A percentile compares a stretch with the other conserved stretches of the same genome.
Conservation (phyloP, 23 red algal species). For the Gracilariopsis chorda region DNA sequence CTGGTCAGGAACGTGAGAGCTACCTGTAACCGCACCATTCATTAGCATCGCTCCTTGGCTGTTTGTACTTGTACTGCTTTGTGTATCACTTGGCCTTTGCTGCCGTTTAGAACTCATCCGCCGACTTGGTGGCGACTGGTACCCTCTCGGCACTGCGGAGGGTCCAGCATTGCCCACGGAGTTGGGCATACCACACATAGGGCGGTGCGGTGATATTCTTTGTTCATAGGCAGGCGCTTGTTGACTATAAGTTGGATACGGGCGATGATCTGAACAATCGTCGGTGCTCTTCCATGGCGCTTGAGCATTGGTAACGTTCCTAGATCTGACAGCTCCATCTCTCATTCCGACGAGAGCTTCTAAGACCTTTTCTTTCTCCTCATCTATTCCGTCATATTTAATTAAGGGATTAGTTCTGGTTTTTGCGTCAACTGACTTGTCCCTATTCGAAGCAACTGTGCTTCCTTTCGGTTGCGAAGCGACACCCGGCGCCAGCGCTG, state of each 20-base stretch:
- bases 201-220: background rate
- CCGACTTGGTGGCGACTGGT: background rate
- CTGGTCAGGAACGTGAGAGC: background rate
- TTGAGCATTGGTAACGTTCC: background rate
- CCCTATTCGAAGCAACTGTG: background rate
- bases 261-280: background rate
- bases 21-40: background rate
- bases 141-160: background rate
- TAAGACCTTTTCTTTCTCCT: conserved; percentile 41
- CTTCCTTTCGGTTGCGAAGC: background rate
- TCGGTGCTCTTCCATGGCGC: background rate
- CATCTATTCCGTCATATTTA: background rate
- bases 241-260: background rate
- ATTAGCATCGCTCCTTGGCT: conserved; percentile 7
- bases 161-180: too few species aligned
- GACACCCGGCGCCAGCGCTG: background rate
- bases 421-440: background rate
- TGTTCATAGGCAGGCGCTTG: background rate
- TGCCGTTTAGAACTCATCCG: background rate
- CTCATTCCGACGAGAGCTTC: conserved; percentile 33
- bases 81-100: background rate
- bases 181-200: too few species aligned
- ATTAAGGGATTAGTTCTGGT: background rate
- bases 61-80: background rate
- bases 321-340: background rate